Evolutionary conservation across 2,329 filamentous ascomycete genomes (phyloP).

Genomic region (Metarhizium album): DNA sequence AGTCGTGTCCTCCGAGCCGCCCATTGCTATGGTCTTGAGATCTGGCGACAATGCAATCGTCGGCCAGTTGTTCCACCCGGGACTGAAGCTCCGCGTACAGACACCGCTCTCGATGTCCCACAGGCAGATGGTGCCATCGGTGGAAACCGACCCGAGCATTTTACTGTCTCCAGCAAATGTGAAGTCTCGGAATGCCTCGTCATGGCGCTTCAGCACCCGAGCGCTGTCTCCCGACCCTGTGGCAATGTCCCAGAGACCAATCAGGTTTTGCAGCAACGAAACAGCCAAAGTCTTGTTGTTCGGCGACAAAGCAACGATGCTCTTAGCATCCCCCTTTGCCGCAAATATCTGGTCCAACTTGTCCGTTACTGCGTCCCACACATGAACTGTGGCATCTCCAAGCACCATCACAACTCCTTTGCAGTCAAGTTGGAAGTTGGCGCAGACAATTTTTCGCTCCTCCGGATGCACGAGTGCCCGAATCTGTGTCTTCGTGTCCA

Average conservation of each 20-base stretch:
- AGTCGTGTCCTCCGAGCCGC: conserved; percentile 7
- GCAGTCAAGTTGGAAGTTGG: conserved; percentile 8
- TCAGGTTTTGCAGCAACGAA: conserved; percentile 8
- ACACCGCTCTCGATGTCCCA: conserved; percentile 8
- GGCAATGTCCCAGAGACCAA: conserved; percentile 8
- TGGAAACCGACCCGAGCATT: conserved; percentile 7
- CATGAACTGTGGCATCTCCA: conserved; percentile 6
- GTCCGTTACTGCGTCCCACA: conserved; percentile 5
- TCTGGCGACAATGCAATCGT: conserved; percentile 9
- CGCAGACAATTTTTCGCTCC: conserved; percentile 6
- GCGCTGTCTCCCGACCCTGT: conserved; percentile 7
- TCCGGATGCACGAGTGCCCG: conserved; percentile 2
- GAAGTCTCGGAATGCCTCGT: conserved; percentile 8
- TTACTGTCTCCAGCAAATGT: conserved; percentile 8
- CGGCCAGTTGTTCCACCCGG: conserved; percentile 9
- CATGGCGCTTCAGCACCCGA: conserved; percentile 7
- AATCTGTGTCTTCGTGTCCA: conserved; percentile 5
- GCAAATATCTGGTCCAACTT: conserved; percentile 5
- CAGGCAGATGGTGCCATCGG: conserved; percentile 7
- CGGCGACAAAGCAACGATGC: conserved; percentile 7
- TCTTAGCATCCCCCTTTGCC: conserved; percentile 8
- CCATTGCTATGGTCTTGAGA: conserved; percentile 8
- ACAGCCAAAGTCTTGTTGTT: conserved; percentile 8
- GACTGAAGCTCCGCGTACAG: conserved; percentile 7
- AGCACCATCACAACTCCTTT: conserved; percentile 6